phyloP scores from a whole-genome alignment of 805 yeast genomes.

The Metschnikowia proteae region DNA sequence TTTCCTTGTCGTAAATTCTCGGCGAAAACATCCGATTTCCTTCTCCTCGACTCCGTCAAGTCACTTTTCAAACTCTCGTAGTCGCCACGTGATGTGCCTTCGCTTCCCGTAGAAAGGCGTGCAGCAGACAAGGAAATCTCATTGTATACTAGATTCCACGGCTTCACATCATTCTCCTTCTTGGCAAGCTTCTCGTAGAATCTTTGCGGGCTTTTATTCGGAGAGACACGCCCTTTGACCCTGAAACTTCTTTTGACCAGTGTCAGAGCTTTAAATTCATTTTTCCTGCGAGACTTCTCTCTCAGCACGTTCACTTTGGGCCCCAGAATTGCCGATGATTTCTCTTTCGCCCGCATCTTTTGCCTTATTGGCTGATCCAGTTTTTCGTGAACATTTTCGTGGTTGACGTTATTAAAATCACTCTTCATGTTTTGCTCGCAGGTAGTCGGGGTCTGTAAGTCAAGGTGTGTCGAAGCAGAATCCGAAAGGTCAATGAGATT shows the following conservation, averaged over 20 bases:
- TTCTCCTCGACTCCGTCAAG: constrained; percentile 24
- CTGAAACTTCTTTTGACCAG: constrained; percentile 6
- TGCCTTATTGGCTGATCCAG: background rate
- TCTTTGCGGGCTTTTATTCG: constrained; percentile 3
- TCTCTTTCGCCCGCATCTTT: background rate
- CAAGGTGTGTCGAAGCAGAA: background rate
- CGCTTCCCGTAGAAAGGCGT: constrained; percentile 31
- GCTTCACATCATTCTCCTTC: constrained; percentile 7
- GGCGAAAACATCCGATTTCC: constrained; percentile 19
- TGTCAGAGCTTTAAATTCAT: constrained; percentile 1
- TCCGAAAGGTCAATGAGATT: constrained; percentile 4
- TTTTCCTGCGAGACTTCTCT: background rate
- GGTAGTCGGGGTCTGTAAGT: background rate
- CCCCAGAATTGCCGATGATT: background rate
- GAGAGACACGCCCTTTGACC: constrained; percentile 6
- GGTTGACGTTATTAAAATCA: background rate
- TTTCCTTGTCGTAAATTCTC: constrained; percentile 18
- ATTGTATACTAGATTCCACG: constrained; percentile 32
- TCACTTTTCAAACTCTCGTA: constrained; percentile 25
- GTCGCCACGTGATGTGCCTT: constrained; percentile 22
- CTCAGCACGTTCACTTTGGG: background rate
- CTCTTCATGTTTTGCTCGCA: background rate
- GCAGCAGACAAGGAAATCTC: constrained; percentile 37
- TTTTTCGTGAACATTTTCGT: background rate
- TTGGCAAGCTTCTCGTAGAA: constrained; percentile 3